A percentile compares a stretch with the other conserved stretches of the same genome.
phyloP scores from a whole-genome alignment of 208 protist species.

The Crithidia sp. region DNA sequence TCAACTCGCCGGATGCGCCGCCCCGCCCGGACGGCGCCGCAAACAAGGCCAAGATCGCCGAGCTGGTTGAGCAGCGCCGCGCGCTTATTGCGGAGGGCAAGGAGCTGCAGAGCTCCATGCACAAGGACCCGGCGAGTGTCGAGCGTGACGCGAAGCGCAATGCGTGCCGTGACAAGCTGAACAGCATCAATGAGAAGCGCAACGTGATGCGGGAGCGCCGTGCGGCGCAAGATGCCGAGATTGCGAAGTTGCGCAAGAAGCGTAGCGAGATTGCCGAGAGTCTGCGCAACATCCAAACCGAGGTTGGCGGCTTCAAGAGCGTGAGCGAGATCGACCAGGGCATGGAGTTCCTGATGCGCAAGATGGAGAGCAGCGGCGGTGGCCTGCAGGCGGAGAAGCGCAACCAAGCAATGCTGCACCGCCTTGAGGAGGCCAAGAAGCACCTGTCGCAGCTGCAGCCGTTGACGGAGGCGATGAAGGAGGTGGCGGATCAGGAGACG shows the following conservation, averaged over 20 bases:
- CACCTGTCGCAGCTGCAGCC: slow-evolving; percentile 73
- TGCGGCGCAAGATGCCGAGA: slow-evolving; percentile 62
- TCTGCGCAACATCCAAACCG: slow-evolving; percentile 52
- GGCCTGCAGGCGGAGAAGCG: slow-evolving; percentile 63
- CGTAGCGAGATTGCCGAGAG: slow-evolving; percentile 52
- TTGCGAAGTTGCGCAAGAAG: slow-evolving; percentile 59
- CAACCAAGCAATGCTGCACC: slow-evolving; percentile 49
- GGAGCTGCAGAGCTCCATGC: slow-evolving; percentile 55
- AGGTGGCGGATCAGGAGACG: slow-evolving; percentile 67
- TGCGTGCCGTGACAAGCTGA: slow-evolving; percentile 46
- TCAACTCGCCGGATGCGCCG: slow-evolving; percentile 62
- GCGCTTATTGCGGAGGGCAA: slow-evolving; percentile 63
- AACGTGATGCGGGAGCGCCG: slow-evolving; percentile 59
- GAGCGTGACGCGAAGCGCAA: slow-evolving; percentile 45
- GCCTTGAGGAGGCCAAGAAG: slow-evolving; percentile 76
- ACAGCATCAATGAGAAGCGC: slow-evolving; percentile 57
- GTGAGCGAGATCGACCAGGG: slow-evolving; percentile 76
- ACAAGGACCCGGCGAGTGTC: slow-evolving; percentile 39
- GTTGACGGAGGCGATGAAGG: slow-evolving; percentile 62
- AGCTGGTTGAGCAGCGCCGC: slow-evolving; percentile 52
- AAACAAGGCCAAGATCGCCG: slow-evolving; percentile 47
- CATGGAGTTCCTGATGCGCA: slow-evolving; percentile 65
- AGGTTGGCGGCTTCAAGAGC: slow-evolving; percentile 70
- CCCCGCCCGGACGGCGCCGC: slow-evolving; percentile 45
- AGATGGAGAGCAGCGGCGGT: slow-evolving; percentile 84